Evolutionary conservation across 805 yeast genomes (phyloP).

Genomic region (Diddensiella santjacobensis): DNA sequence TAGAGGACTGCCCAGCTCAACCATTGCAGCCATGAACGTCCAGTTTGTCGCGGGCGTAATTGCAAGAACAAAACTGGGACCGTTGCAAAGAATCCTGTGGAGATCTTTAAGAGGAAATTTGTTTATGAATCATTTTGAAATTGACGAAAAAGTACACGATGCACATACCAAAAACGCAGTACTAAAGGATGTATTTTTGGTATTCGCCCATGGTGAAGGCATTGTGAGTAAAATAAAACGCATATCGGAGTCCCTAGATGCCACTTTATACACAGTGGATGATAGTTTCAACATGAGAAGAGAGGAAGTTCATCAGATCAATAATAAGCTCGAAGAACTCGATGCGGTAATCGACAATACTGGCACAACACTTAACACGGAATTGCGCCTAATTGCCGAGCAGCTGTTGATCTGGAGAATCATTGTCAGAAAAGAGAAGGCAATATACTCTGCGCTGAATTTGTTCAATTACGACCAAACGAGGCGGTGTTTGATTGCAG

Average conservation of each 20-base stretch:
- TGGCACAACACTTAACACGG: constrained; percentile 64
- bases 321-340: constrained; percentile 49
- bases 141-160: constrained; percentile 63
- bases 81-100: constrained; percentile 84
- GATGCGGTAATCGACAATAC: constrained; percentile 61
- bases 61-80: constrained; percentile 60
- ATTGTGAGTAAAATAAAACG: constrained; percentile 67
- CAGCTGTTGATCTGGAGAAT: constrained; percentile 73
- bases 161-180: constrained; percentile 49
- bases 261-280: constrained; percentile 64
- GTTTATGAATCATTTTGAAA: constrained; percentile 68
- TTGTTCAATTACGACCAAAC: constrained; percentile 75
- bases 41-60: constrained; percentile 77
- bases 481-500: constrained; percentile 84
- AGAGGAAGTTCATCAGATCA: constrained; percentile 37
- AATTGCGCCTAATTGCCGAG: constrained; percentile 70
- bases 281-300: constrained; percentile 40
- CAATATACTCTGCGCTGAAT: constrained; percentile 73
- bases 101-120: constrained; percentile 90
- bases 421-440: constrained; percentile 70
- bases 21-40: constrained; percentile 31
- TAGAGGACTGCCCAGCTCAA: constrained; percentile 6
- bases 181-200: constrained; percentile 77
- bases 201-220: constrained; percentile 84
- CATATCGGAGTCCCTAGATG: constrained; percentile 86